phyloP scores from a whole-genome alignment of 2,329 filamentous ascomycete genomes.

The Alternaria sp. region DNA sequence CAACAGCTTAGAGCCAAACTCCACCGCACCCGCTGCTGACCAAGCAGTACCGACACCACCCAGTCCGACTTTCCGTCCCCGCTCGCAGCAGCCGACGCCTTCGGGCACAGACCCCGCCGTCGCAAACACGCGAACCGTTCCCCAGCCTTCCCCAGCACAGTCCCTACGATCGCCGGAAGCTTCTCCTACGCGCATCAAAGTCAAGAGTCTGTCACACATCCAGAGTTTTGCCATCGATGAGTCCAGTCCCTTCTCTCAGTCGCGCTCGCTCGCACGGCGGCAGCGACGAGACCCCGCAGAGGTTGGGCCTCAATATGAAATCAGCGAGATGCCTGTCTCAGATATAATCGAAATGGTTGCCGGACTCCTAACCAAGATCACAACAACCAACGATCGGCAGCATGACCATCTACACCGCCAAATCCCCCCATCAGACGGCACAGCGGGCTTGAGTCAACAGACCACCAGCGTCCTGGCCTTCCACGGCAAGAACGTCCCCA shows the following conservation, averaged over 20 bases:
- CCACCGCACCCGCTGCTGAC: slow-evolving; percentile 21
- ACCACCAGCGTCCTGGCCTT: slow-evolving; percentile 86
- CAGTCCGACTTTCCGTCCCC: slow-evolving; percentile 45
- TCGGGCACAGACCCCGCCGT: slow-evolving; percentile 24
- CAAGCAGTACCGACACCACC: slow-evolving; percentile 34
- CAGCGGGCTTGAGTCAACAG: slow-evolving; percentile 65
- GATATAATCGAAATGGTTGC: slow-evolving; percentile 99
- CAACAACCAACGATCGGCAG: slow-evolving; percentile 91
- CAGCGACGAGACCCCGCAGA: slow-evolving; percentile 57
- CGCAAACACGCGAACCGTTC: slow-evolving; percentile 27
- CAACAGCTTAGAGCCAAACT: slow-evolving; percentile 21
- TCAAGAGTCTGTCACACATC: slow-evolving; percentile 89
- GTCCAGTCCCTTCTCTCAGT: slow-evolving; percentile 63
- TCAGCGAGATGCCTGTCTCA: slow-evolving; percentile 94
- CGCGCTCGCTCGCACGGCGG: slow-evolving; percentile 48
- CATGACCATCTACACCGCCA: slow-evolving; percentile 87
- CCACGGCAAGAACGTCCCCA: slow-evolving; percentile 96
- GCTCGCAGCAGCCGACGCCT: slow-evolving; percentile 43
- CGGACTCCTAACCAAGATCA: slow-evolving; percentile 94
- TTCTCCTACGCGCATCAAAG: slow-evolving; percentile 66
- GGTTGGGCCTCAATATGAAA: slow-evolving; percentile 76
- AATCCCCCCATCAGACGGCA: slow-evolving; percentile 66
- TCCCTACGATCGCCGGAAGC: slow-evolving; percentile 39
- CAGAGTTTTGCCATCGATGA: slow-evolving; percentile 86
- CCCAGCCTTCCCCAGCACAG: slow-evolving; percentile 35